These are phyloP conservation scores for Neoconidiobolus thromboides DNA, from an alignment of 371 early-diverging fungal species.

Conservation along the genomic window DNA sequence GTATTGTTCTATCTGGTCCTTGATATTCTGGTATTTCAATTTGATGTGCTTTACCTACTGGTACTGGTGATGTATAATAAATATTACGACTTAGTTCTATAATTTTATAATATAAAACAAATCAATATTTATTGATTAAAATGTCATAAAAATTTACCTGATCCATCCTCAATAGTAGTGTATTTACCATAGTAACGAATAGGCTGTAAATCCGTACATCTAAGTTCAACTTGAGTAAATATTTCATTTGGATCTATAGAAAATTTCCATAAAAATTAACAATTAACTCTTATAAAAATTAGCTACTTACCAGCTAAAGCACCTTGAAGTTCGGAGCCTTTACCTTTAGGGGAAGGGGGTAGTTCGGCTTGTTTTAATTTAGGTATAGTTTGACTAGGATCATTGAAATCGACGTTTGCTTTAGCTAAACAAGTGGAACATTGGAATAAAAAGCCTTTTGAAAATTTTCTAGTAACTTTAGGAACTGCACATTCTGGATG, in stretches of 20 bases:
- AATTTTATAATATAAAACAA: neutral
- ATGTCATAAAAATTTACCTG: neutral
- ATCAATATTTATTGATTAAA: too few species aligned
- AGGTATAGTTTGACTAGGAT: neutral
- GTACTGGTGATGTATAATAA: neutral
- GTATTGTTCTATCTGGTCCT: neutral
- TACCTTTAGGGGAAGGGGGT: too few species aligned
- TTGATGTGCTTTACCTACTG: neutral
- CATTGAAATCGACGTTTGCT: neutral
- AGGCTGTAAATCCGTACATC: neutral
- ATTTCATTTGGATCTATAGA: neutral
- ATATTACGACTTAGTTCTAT: neutral
- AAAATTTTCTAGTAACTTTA: neutral
- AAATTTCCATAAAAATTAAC: neutral
- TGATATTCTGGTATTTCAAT: neutral
- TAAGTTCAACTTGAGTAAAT: neutral
- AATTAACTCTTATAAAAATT: neutral
- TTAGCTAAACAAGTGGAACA: constrained; percentile 1
- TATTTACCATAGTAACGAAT: neutral
- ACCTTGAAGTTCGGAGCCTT: neutral
- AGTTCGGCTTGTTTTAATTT: neutral
- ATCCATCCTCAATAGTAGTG: neutral
- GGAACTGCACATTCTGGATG: neutral
- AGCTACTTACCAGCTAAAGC: neutral
- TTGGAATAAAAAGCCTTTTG: constrained; percentile 1